phyloP scores from a whole-genome alignment of 2,329 filamentous ascomycete genomes.

The Uncinocarpus reesii region DNA sequence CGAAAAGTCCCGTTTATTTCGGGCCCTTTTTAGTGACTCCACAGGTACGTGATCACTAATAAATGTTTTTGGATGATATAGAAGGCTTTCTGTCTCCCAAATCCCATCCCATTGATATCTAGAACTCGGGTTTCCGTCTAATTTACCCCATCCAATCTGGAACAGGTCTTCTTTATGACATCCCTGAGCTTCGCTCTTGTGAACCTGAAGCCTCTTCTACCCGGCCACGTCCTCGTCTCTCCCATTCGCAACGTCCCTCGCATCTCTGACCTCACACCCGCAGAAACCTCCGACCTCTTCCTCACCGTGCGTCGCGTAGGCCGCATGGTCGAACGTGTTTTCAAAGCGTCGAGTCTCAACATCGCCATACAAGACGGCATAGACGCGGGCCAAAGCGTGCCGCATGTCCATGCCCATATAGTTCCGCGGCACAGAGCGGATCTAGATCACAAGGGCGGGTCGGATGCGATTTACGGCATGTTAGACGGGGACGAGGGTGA shows the following conservation, averaged over 20 bases:
- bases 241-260: slow-evolving; percentile 59
- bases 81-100: too few species aligned
- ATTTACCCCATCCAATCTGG: not conserved
- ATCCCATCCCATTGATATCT: not conserved
- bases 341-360: slow-evolving; percentile 67
- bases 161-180: slow-evolving; percentile 76
- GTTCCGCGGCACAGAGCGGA: slow-evolving; percentile 60
- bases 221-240: slow-evolving; percentile 86
- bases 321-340: slow-evolving; percentile 56
- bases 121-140: too few species aligned
- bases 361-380: slow-evolving; percentile 89
- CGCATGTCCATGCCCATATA: slow-evolving; percentile 87
- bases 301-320: slow-evolving; percentile 73
- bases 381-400: slow-evolving; percentile 85
- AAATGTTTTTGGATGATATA: not conserved
- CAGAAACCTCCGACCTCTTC: slow-evolving; percentile 78
- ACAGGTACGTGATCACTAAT: slow-evolving; percentile 49
- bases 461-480: slow-evolving; percentile 69
- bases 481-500: slow-evolving; percentile 71
- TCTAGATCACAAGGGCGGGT: slow-evolving; percentile 47
- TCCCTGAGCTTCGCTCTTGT: slow-evolving; percentile 75
- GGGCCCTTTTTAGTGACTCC: slow-evolving; percentile 66
- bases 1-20: slow-evolving; percentile 49
- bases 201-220: slow-evolving; percentile 88
- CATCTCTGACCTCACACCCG: slow-evolving; percentile 59